Evolutionary conservation across 495 filamentous ascomycete species (phyloP).

Genomic region (Penicillium bovifimosum): DNA sequence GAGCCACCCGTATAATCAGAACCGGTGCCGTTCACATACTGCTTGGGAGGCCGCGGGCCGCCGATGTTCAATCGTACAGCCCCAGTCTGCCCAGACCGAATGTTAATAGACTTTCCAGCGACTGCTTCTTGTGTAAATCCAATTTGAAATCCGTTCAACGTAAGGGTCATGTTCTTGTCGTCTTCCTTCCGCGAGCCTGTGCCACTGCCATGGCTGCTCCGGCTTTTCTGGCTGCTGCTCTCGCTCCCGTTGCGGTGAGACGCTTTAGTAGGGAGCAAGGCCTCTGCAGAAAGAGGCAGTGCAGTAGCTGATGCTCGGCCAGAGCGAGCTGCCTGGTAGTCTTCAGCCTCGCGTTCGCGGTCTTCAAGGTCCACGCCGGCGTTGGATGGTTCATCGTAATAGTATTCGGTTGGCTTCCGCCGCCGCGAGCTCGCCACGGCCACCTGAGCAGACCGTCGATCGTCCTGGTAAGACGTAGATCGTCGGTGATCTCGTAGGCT

Average conservation of each 20-base stretch:
- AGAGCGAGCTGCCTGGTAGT: conserved; percentile 35
- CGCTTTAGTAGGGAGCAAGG: conserved; percentile 29
- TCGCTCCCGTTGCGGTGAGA: conserved; percentile 33
- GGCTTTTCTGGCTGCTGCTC: conserved; percentile 42
- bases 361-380: conserved; percentile 21
- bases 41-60: conserved; percentile 28
- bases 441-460: conserved; percentile 24
- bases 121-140: conserved; percentile 35
- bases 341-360: conserved; percentile 29
- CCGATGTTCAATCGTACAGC: conserved; percentile 38
- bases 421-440: conserved; percentile 34
- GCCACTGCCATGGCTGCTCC: conserved; percentile 41
- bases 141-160: conserved; percentile 41
- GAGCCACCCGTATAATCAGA: conserved; percentile 31
- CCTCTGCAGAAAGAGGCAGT: conserved; percentile 33
- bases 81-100: conserved; percentile 37
- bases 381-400: conserved; percentile 20
- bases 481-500: conserved; percentile 29
- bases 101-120: conserved; percentile 37
- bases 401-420: conserved; percentile 28
- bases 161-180: conserved; percentile 40
- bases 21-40: conserved; percentile 28
- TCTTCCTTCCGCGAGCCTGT: conserved; percentile 31
- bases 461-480: conserved; percentile 31
- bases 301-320: conserved; percentile 18